phyloP scores from a whole-genome alignment of 176 grass and related monocot species.

The Puya raimondii region DNA sequence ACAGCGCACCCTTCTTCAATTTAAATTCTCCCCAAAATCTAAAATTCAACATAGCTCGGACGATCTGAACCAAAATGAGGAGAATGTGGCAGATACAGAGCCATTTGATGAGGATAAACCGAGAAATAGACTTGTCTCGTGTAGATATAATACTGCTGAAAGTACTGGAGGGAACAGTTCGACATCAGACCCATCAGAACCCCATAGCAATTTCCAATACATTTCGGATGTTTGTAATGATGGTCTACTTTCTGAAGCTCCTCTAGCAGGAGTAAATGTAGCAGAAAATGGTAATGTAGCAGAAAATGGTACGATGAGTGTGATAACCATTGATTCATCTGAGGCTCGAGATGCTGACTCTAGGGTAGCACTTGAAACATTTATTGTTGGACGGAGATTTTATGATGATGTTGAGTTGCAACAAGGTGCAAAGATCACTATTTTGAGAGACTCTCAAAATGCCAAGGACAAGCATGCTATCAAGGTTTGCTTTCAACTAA shows the following conservation, averaged over 20 bases:
- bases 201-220: constrained; percentile 1
- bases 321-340: constrained; percentile 13
- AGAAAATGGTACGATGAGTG: background rate
- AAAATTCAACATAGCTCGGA: constrained; percentile 1
- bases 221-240: constrained; percentile 15
- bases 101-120: constrained; percentile 1
- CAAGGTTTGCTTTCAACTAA: constrained; percentile 45
- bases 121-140: constrained; percentile 5
- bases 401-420: constrained; percentile 46
- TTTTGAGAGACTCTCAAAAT: constrained; percentile 65
- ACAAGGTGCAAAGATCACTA: constrained; percentile 35
- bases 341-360: constrained; percentile 17
- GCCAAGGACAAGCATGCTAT: constrained; percentile 68
- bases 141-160: background rate
- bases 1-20: constrained; percentile 81
- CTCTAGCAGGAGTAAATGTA: background rate
- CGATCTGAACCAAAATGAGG: constrained; percentile 3
- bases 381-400: constrained; percentile 74
- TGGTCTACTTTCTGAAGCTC: constrained; percentile 1
- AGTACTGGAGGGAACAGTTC: constrained; percentile 14
- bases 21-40: constrained; percentile 43
- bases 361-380: constrained; percentile 38
- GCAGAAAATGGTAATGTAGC: constrained; percentile 3
- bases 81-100: constrained; percentile 8
- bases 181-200: constrained; percentile 13